Conservation (phyloP, 805 yeast species). For the Saccharomycodes ludwigii region DNA sequence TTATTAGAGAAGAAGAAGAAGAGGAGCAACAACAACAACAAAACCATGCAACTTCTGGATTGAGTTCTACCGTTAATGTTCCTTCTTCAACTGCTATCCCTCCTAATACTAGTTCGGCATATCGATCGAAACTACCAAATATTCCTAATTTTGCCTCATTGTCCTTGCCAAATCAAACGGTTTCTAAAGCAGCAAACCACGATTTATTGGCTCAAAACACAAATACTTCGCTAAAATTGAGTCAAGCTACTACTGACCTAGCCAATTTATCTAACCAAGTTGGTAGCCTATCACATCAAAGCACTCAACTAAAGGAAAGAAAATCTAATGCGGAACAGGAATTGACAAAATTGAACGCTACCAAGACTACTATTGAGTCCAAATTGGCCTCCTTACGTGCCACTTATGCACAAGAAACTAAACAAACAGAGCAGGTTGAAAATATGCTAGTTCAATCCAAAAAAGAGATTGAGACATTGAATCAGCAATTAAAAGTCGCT, state of each 20-base stretch:
- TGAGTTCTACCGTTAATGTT: slow-evolving; percentile 35
- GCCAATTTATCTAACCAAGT: slow-evolving; percentile 82
- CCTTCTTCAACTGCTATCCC: slow-evolving; percentile 26
- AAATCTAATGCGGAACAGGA: slow-evolving; percentile 69
- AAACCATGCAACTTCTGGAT: slow-evolving; percentile 40
- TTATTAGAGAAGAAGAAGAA: slow-evolving; percentile 28
- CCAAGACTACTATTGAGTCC: slow-evolving; percentile 61
- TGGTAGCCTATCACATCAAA: slow-evolving; percentile 64
- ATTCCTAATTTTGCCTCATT: slow-evolving; percentile 22
- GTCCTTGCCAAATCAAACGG: slow-evolving; percentile 6
- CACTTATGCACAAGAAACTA: slow-evolving; percentile 67
- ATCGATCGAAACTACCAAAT: slow-evolving; percentile 14
- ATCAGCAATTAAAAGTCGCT: slow-evolving; percentile 59
- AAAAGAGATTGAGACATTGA: slow-evolving; percentile 54
- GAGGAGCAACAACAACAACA: slow-evolving; percentile 11
- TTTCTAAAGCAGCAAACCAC: slow-evolving; percentile 12
- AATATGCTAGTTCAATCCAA: slow-evolving; percentile 43
- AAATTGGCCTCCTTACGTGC: slow-evolving; percentile 55
- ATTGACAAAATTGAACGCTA: slow-evolving; percentile 48
- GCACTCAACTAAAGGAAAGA: slow-evolving; percentile 55
- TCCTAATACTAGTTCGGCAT: slow-evolving; percentile 8
- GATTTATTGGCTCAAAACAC: slow-evolving; percentile 24
- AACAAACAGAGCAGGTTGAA: slow-evolving; percentile 65
- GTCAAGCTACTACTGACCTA: slow-evolving; percentile 72
- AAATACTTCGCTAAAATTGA: slow-evolving; percentile 52